Evolutionary conservation across 1,284 basidiomycete species (phyloP).

Genomic region (Cutaneotrichosporon cutaneum): DNA sequence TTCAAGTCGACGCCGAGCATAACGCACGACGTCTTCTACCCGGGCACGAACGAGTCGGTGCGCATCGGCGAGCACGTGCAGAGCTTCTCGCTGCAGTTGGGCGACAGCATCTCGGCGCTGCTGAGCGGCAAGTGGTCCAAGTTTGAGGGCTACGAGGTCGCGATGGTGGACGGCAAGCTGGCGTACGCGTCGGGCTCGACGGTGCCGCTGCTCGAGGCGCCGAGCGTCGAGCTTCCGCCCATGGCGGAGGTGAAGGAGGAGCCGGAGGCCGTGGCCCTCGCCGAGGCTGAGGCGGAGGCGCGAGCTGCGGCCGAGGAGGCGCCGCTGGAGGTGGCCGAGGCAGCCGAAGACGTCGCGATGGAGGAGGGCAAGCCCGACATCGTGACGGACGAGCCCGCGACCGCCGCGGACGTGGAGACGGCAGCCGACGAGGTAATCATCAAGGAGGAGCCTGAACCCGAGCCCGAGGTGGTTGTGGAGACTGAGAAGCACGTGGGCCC

Average conservation of each 20-base stretch:
- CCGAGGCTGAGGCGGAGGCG: slow-evolving; percentile 7
- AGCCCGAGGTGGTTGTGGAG: slow-evolving; percentile 1
- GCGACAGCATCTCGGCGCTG: slow-evolving; percentile 76
- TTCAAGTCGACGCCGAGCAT: slow-evolving; percentile 77
- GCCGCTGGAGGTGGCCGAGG: not conserved
- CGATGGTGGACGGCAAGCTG: slow-evolving; percentile 81
- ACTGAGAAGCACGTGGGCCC: slow-evolving; percentile 29
- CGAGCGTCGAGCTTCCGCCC: slow-evolving; percentile 61
- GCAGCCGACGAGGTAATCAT: slow-evolving; percentile 14
- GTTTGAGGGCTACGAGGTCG: slow-evolving; percentile 98
- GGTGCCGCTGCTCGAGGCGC: slow-evolving; percentile 58
- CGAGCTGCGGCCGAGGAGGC: slow-evolving; percentile 21
- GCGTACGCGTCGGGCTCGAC: slow-evolving; percentile 75
- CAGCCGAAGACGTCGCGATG: not conserved
- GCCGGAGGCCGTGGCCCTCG: not conserved
- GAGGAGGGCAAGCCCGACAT: slow-evolving; percentile 12
- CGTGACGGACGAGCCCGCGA: slow-evolving; percentile 14
- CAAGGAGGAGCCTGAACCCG: slow-evolving; percentile 18
- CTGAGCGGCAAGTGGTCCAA: slow-evolving; percentile 73
- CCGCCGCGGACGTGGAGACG: slow-evolving; percentile 11
- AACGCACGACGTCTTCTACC: slow-evolving; percentile 86
- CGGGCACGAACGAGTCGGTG: slow-evolving; percentile 68
- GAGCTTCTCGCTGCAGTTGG: slow-evolving; percentile 89
- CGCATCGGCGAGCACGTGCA: slow-evolving; percentile 94
- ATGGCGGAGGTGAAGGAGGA: slow-evolving; percentile 26